Base-by-base conservation (phyloP, 805 yeast genomes). In the Lipomyces chichibuensis region DNA sequence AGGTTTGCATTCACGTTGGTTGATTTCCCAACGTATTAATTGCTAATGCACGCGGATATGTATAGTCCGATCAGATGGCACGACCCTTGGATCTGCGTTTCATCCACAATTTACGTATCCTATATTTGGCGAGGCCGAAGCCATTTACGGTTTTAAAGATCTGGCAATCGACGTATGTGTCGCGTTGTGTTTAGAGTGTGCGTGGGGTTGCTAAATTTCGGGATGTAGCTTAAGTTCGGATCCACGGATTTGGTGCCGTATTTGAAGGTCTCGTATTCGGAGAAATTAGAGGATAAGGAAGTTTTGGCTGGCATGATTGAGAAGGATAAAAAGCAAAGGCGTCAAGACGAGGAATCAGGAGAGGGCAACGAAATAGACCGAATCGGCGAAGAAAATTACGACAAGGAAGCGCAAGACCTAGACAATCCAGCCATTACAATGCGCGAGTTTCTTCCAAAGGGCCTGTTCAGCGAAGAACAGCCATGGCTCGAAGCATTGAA, bases 81-180 rank as follows among this genome's bases (percentile, higher is more conserved):
- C 59, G 14, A 35, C 32, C 11, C 53, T 60, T 27, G 67, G 63
- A 27, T 23, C 56, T 11, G 49, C 85, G 2, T 92, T 93, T 80
- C 79, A 83, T 51, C 98, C 98, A 0, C 74, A 80, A 14, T 92
- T 91, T 79, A 94, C 98, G 0, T 95, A 95, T 77, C 97, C 98
- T 1, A 89, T 95, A 11, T 95, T 86, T 81, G 98, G 98, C 5
- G 97, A 92, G 59, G 84, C 92, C 1, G 99, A 95, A 75, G 88
- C 88, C 63, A 87, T 95, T 1, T 91, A 88, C 74, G 99, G 99
- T 1, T 95, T 86, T 76, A 84, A 88, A 71, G 89, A 86, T 72
- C 80, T 93, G 49, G 81, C 81, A 39, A 86, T 95, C 46, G 84
- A 85, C 71, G 76, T 89, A 51, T 5, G 55, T 20, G 66, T 39